Conservation (phyloP, 257 asterid genomes). For the Ligustrum vulgare region DNA sequence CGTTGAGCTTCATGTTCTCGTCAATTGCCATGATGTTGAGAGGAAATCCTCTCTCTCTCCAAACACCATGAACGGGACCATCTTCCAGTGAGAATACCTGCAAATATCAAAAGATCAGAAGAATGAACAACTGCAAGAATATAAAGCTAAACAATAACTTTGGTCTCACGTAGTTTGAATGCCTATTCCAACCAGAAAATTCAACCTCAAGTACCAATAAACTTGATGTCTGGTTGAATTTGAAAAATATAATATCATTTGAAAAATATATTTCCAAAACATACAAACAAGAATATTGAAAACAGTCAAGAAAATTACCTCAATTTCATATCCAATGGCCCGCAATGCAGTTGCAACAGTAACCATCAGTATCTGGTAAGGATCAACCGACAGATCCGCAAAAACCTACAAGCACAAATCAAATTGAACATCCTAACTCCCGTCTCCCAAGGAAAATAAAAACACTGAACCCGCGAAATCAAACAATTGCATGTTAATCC, state of each 20-base stretch:
- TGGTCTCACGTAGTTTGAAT: neutral
- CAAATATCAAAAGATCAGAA: slow-evolving; percentile 27
- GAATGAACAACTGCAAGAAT: neutral
- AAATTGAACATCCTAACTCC: neutral
- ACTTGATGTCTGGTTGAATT: neutral
- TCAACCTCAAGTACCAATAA: too few species aligned
- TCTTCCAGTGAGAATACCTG: slow-evolving; percentile 77
- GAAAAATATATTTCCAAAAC: neutral
- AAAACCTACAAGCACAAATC: slow-evolving; percentile 57
- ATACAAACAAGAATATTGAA: neutral
- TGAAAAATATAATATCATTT: neutral
- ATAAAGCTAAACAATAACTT: neutral
- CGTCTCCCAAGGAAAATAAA: neutral
- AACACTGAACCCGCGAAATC: neutral
- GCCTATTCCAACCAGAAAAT: neutral
- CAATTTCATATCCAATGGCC: slow-evolving; percentile 80
- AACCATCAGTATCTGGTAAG: slow-evolving; percentile 80
- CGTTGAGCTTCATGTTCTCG: slow-evolving; percentile 42
- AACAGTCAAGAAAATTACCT: slow-evolving; percentile 47
- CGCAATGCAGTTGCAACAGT: slow-evolving; percentile 71
- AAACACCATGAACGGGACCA: slow-evolving; percentile 64
- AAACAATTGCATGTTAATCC: neutral
- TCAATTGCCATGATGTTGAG: slow-evolving; percentile 41
- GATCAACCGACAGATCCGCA: slow-evolving; percentile 75
- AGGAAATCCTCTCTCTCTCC: slow-evolving; percentile 63